Conservation (phyloP, 2,329 filamentous ascomycete species). For the Scedosporium aurantiacum region DNA sequence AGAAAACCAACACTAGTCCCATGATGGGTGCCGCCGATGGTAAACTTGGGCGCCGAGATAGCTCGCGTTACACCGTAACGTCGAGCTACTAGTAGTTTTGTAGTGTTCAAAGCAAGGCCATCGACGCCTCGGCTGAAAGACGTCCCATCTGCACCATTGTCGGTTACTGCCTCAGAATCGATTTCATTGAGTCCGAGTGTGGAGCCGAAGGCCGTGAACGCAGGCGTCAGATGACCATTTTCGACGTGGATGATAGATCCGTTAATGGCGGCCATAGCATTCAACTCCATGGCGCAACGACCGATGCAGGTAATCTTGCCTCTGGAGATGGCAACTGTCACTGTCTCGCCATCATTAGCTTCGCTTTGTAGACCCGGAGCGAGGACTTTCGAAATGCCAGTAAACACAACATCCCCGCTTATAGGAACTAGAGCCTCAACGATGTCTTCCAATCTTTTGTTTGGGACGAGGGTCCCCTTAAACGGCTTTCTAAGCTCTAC, state of each 20-base stretch:
- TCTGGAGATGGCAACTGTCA: constrained; percentile 32
- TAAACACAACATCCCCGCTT: constrained; percentile 37
- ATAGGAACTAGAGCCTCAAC: constrained; percentile 26
- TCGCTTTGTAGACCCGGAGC: not conserved
- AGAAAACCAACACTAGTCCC: constrained; percentile 49
- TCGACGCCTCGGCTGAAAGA: constrained; percentile 48
- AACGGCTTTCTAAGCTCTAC: constrained; percentile 42
- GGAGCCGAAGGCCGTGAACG: constrained; percentile 50
- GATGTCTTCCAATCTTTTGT: constrained; percentile 27
- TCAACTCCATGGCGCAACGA: constrained; percentile 33
- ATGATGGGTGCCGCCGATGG: constrained; percentile 30
- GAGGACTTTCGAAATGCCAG: constrained; percentile 32
- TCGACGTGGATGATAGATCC: constrained; percentile 28
- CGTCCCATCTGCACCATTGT: constrained; percentile 34
- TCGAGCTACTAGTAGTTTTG: constrained; percentile 42
- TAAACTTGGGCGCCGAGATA: constrained; percentile 40
- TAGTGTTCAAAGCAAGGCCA: constrained; percentile 41
- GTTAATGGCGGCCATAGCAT: constrained; percentile 6
- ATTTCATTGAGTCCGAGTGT: constrained; percentile 53
- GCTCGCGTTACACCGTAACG: constrained; percentile 48
- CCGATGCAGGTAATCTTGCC: constrained; percentile 49
- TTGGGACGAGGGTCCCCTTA: constrained; percentile 24
- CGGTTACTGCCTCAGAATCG: constrained; percentile 41
- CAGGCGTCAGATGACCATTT: constrained; percentile 47
- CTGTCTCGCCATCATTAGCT: constrained; percentile 20